A percentile compares a stretch with the other conserved stretches of the same genome.
Conservation (phyloP, 768 basidiomycete genomes). For the Pleurotus sapidus region DNA sequence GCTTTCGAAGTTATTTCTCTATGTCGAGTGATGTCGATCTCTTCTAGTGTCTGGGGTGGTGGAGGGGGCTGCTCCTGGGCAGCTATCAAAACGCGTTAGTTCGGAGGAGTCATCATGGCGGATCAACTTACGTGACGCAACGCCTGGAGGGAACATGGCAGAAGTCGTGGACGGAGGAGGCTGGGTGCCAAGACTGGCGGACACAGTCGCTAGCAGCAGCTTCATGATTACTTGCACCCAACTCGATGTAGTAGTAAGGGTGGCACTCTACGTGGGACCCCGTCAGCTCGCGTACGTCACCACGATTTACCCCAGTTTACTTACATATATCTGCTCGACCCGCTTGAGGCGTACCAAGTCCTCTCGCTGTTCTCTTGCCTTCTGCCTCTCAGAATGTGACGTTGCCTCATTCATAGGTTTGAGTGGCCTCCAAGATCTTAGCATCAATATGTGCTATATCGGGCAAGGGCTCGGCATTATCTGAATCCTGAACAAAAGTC, state of each 20-base stretch:
- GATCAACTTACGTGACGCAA: conserved; percentile 57
- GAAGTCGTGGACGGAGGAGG: conserved; percentile 66
- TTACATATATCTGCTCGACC: conserved; percentile 91
- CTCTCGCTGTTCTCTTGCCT: conserved; percentile 64
- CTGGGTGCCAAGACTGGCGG: conserved; percentile 66
- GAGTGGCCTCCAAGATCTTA: conserved; percentile 69
- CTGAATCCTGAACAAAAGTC: conserved; percentile 44
- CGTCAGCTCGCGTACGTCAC: neutral
- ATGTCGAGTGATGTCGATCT: conserved; percentile 90
- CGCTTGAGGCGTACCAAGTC: conserved; percentile 86
- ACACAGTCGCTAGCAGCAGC: conserved; percentile 88
- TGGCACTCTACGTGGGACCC: conserved; percentile 56
- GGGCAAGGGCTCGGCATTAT: conserved; percentile 60
- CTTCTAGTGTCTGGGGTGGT: conserved; percentile 79
- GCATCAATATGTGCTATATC: conserved; percentile 70
- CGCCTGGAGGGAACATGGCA: conserved; percentile 69
- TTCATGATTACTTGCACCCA: conserved; percentile 95
- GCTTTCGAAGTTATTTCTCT: conserved; percentile 98
- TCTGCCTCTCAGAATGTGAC: conserved; percentile 51
- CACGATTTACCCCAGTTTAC: conserved; percentile 17
- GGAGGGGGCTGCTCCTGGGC: conserved; percentile 62
- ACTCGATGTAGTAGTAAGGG: conserved; percentile 79
- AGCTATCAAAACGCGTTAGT: conserved; percentile 16
- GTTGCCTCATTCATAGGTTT: conserved; percentile 48
- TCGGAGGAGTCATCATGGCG: too few relatives aligned